phyloP scores from a whole-genome alignment of 352 stramenopile species.

The Pythium utonaiense region DNA sequence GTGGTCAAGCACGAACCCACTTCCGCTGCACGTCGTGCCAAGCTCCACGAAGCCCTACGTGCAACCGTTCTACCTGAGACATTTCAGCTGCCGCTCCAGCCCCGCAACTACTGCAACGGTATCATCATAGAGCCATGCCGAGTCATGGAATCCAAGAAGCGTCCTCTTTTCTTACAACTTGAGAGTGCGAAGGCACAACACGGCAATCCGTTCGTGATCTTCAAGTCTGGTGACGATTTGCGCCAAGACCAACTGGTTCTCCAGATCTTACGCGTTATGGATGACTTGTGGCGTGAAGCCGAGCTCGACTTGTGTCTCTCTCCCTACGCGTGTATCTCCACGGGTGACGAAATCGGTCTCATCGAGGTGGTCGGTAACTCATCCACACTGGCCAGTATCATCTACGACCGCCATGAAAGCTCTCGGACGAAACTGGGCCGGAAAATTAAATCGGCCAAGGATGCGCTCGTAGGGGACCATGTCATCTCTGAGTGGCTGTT shows the following conservation, averaged over 20 bases:
- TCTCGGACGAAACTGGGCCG: conserved; percentile 56
- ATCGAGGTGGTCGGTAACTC: conserved; percentile 89
- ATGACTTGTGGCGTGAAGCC: conserved; percentile 85
- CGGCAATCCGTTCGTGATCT: conserved; percentile 75
- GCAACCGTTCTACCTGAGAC: conserved; percentile 66
- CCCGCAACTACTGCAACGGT: conserved; percentile 69
- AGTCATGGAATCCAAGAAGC: conserved; percentile 94
- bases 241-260: conserved; percentile 93
- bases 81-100: conserved; percentile 88
- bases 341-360: conserved; percentile 82
- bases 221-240: conserved; percentile 92
- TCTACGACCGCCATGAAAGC: conserved; percentile 63
- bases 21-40: conserved; percentile 34
- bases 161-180: conserved; percentile 87
- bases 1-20: conserved; percentile 59
- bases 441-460: conserved; percentile 65
- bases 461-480: conserved; percentile 53
- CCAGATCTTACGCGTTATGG: conserved; percentile 90
- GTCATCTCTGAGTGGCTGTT: conserved; percentile 81
- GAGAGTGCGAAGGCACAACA: conserved; percentile 65
- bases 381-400: conserved; percentile 87
- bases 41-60: conserved; percentile 53
- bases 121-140: conserved; percentile 82
- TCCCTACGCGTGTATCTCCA: conserved; percentile 87
- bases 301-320: conserved; percentile 82